phyloP scores from a whole-genome alignment of 768 basidiomycete genomes.

The Tephrocybe sp. region DNA sequence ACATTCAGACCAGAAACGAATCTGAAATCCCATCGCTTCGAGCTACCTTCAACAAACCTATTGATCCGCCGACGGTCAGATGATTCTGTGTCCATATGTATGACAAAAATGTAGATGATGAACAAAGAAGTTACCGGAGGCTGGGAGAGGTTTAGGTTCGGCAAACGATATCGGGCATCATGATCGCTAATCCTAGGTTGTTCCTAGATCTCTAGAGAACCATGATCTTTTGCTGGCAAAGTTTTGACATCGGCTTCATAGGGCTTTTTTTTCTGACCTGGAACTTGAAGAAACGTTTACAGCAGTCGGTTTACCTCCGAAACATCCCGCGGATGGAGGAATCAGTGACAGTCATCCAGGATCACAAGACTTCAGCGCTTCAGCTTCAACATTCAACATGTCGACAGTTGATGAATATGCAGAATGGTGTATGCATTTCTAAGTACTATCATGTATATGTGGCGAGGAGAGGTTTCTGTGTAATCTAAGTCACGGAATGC shows the following conservation, averaged over 20 bases:
- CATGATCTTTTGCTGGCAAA: not conserved
- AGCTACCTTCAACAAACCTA: not conserved
- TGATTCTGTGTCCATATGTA: slow-evolving; percentile 14
- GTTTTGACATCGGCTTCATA: slow-evolving; percentile 8
- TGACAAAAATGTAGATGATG: slow-evolving; percentile 6
- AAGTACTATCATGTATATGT: not conserved
- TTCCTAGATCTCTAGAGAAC: slow-evolving; percentile 14
- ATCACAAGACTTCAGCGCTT: not conserved
- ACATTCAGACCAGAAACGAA: too few relatives aligned
- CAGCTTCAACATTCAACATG: not conserved
- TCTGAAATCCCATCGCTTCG: too few relatives aligned
- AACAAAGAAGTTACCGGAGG: slow-evolving; percentile 14
- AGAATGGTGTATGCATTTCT: not conserved
- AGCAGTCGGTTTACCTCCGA: slow-evolving; percentile 7
- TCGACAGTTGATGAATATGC: slow-evolving; percentile 4
- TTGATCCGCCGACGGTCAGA: slow-evolving; percentile 17
- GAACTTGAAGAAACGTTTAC: not conserved
- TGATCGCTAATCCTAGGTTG: slow-evolving; percentile 16
- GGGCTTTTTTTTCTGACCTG: slow-evolving; percentile 10
- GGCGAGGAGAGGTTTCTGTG: slow-evolving; percentile 2
- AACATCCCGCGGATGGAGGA: not conserved
- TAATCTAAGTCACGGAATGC: slow-evolving; percentile 4
- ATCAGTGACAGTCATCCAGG: not conserved
- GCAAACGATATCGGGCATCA: slow-evolving; percentile 11
- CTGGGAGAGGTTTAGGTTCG: slow-evolving; percentile 4